phyloP scores from a whole-genome alignment of 331 rosid species.

The Acacia concinna region DNA sequence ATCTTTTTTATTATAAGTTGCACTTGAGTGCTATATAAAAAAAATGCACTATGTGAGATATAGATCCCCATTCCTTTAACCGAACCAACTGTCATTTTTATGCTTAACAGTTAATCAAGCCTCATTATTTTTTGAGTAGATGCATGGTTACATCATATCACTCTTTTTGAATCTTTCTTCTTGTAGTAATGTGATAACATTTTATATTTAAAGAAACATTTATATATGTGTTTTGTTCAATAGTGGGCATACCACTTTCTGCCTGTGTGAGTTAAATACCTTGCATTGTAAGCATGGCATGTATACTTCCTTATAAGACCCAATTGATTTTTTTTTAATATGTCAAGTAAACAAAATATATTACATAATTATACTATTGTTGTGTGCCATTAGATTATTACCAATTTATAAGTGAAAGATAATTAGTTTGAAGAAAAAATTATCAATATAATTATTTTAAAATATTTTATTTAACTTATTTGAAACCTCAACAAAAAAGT shows the following conservation, averaged over 20 bases:
- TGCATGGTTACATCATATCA: conserved; percentile 5
- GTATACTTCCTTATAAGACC: too few relatives aligned
- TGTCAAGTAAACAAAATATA: too few relatives aligned
- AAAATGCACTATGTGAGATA: neutral
- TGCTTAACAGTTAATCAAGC: conserved; percentile 10
- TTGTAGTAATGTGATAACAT: neutral
- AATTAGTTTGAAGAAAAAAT: too few relatives aligned
- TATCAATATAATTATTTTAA: too few relatives aligned
- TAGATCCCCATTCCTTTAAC: conserved; percentile 28
- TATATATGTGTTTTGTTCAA: neutral
- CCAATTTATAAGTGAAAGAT: too few relatives aligned
- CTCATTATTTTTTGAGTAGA: conserved; percentile 16
- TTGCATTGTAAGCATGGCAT: neutral
- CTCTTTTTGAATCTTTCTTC: conserved; percentile 21
- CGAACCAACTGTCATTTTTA: conserved; percentile 23
- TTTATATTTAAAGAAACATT: neutral
- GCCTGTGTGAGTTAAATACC: neutral
- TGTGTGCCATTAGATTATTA: too few relatives aligned
- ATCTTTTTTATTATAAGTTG: neutral
- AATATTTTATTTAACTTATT: too few relatives aligned
- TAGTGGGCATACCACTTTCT: conserved; percentile 21
- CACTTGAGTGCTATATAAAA: neutral
- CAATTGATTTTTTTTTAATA: too few relatives aligned
- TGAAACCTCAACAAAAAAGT: too few relatives aligned
- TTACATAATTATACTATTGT: too few relatives aligned